Conservation (phyloP, 2,329 filamentous ascomycete species). For the Talaromyces piceae region DNA sequence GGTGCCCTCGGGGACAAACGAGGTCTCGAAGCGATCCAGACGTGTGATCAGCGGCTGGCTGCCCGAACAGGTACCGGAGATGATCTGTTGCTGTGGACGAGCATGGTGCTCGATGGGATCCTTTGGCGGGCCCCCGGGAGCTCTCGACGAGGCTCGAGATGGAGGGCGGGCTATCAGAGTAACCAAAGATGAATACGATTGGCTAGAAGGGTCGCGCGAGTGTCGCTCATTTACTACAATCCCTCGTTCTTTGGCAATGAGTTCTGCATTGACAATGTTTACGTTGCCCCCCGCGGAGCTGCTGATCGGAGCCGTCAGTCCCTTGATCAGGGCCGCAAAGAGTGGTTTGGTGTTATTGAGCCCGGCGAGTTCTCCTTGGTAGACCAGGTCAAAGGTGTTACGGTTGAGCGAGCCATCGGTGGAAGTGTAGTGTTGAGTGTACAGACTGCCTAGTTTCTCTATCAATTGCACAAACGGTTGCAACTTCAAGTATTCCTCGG, state of each 20-base stretch:
- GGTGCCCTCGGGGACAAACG: slow-evolving; percentile 65
- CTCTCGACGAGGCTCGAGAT: slow-evolving; percentile 27
- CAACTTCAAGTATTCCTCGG: slow-evolving; percentile 70
- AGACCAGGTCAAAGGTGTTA: slow-evolving; percentile 66
- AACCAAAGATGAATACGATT: slow-evolving; percentile 63
- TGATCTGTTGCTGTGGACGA: slow-evolving; percentile 35
- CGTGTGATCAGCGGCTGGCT: slow-evolving; percentile 56
- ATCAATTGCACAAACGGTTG: slow-evolving; percentile 69
- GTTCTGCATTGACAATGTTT: slow-evolving; percentile 74
- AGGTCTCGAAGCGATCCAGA: slow-evolving; percentile 64
- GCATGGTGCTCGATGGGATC: slow-evolving; percentile 28
- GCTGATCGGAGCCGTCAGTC: slow-evolving; percentile 62
- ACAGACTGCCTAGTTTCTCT: slow-evolving; percentile 71
- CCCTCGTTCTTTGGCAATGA: slow-evolving; percentile 69
- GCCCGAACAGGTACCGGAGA: slow-evolving; percentile 36
- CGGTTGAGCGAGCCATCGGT: slow-evolving; percentile 43
- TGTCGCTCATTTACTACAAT: slow-evolving; percentile 70
- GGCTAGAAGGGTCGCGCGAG: slow-evolving; percentile 52
- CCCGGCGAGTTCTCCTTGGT: slow-evolving; percentile 65
- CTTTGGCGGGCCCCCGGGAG: slow-evolving; percentile 13
- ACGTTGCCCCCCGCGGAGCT: slow-evolving; percentile 54
- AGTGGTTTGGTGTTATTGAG: slow-evolving; percentile 70
- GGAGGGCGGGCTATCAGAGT: slow-evolving; percentile 53
- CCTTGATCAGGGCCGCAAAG: slow-evolving; percentile 71
- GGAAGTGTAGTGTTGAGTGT: slow-evolving; percentile 64